A percentile compares a stretch with the other conserved stretches of the same genome.
Conservation (phyloP, 2,329 filamentous ascomycete species). For the Paecilomyces formosus region DNA sequence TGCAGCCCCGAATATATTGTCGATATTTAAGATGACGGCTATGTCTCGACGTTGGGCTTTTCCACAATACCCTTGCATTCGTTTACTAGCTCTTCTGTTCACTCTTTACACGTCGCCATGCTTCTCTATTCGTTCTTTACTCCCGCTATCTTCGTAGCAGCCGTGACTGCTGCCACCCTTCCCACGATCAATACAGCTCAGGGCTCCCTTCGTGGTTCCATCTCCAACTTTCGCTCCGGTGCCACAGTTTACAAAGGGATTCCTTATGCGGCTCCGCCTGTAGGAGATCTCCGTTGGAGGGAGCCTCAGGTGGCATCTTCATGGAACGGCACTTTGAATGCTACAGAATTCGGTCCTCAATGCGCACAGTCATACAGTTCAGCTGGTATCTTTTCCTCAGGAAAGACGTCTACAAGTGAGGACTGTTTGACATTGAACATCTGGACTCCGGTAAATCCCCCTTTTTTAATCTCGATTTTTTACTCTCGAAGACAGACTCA, state of each 20-base stretch:
- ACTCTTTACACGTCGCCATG: neutral
- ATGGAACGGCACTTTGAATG: constrained; percentile 9
- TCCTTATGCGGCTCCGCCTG: constrained; percentile 8
- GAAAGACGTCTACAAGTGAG: constrained; percentile 26
- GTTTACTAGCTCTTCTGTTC: neutral
- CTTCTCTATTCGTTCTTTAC: neutral
- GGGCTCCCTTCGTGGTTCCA: constrained; percentile 13
- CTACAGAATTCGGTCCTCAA: constrained; percentile 12
- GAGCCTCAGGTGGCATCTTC: neutral
- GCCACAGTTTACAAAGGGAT: constrained; percentile 18
- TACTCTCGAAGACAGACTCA: neutral
- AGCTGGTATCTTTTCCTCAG: constrained; percentile 13
- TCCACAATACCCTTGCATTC: neutral
- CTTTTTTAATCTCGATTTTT: neutral
- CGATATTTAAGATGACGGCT: neutral
- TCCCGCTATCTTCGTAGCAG: neutral
- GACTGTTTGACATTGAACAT: constrained; percentile 16
- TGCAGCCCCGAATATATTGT: neutral
- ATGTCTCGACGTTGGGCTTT: neutral
- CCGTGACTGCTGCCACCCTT: neutral
- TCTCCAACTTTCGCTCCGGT: constrained; percentile 13
- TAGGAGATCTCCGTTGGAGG: neutral
- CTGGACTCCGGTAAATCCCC: constrained; percentile 9
- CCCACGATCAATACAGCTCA: constrained; percentile 8
- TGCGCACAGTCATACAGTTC: constrained; percentile 15